Percentiles rank a stretch among this genome's conserved stretches.
phyloP scores from a whole-genome alignment of 345 rosid species.

The Clausena lansium region DNA sequence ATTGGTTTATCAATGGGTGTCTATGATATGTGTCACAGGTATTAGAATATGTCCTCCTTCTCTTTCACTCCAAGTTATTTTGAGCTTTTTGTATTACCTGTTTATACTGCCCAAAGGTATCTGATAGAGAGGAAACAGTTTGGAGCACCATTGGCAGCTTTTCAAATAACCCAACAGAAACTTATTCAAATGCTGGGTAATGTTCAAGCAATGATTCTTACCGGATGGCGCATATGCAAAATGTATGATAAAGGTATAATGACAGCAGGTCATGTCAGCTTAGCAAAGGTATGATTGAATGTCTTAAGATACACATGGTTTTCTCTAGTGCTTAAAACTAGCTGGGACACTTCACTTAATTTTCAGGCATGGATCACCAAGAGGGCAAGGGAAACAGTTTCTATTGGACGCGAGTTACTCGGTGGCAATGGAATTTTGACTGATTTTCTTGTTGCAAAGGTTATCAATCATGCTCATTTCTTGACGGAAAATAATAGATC shows the following conservation, averaged over 20 bases:
- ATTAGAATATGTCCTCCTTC: not conserved
- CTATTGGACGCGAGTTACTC: conserved; percentile 81
- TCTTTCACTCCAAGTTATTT: not conserved
- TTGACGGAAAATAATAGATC: not conserved
- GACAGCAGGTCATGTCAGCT: conserved; percentile 95
- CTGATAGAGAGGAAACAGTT: conserved; percentile 90
- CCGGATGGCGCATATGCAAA: conserved; percentile 96
- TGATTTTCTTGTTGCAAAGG: conserved; percentile 95
- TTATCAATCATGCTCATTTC: conserved; percentile 18
- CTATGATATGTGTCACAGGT: conserved; percentile 96
- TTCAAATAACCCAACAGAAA: conserved; percentile 85
- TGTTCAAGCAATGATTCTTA: conserved; percentile 83
- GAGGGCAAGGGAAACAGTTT: conserved; percentile 76
- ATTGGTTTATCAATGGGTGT: conserved; percentile 90
- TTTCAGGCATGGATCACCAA: conserved; percentile 74
- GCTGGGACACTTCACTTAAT: not conserved
- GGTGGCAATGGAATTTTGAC: conserved; percentile 90
- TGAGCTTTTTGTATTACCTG: not conserved
- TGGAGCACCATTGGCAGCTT: conserved; percentile 94
- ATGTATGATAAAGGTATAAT: conserved; percentile 74
- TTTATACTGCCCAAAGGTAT: conserved; percentile 47
- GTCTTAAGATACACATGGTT: not conserved
- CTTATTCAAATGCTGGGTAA: conserved; percentile 83
- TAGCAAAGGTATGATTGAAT: conserved; percentile 67
- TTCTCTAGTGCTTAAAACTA: not conserved